These are phyloP conservation scores for Sclerotinia glacialis DNA, from an alignment of 2,329 filamentous ascomycete genomes.

Conservation along the genomic window DNA sequence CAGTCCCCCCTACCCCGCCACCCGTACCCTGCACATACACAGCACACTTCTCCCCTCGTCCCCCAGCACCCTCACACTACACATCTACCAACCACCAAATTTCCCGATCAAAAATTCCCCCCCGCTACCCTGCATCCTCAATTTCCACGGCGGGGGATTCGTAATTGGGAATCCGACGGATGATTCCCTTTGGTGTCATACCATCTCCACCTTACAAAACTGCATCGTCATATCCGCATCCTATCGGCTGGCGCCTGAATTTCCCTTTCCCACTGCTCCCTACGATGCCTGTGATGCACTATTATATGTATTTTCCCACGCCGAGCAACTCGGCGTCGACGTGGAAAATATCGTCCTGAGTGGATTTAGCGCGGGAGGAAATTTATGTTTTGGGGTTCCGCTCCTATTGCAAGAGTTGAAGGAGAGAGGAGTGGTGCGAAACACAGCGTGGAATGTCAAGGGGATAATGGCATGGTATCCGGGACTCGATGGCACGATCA, in stretches of 20 bases:
- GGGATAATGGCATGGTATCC: slow-evolving; percentile 18
- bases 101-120: not conserved
- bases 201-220: slow-evolving; percentile 41
- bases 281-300: slow-evolving; percentile 48
- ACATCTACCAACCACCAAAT: slow-evolving; percentile 14
- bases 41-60: not conserved
- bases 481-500: slow-evolving; percentile 21
- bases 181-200: slow-evolving; percentile 39
- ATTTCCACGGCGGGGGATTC: slow-evolving; percentile 42
- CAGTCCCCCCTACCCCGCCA: not conserved
- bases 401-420: slow-evolving; percentile 24
- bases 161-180: slow-evolving; percentile 39
- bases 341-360: slow-evolving; percentile 42
- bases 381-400: slow-evolving; percentile 25
- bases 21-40: not conserved
- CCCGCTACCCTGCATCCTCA: slow-evolving; percentile 37
- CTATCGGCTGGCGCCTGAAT: slow-evolving; percentile 48
- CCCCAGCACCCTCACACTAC: slow-evolving; percentile 4
- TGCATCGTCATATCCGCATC: slow-evolving; percentile 45
- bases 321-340: slow-evolving; percentile 28
- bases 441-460: not conserved
- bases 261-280: slow-evolving; percentile 46
- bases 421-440: slow-evolving; percentile 9
- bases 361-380: slow-evolving; percentile 48
- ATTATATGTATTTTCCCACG: slow-evolving; percentile 39